Base-by-base conservation (phyloP, 805 yeast species). In the Blastobotrys muscicola region DNA sequence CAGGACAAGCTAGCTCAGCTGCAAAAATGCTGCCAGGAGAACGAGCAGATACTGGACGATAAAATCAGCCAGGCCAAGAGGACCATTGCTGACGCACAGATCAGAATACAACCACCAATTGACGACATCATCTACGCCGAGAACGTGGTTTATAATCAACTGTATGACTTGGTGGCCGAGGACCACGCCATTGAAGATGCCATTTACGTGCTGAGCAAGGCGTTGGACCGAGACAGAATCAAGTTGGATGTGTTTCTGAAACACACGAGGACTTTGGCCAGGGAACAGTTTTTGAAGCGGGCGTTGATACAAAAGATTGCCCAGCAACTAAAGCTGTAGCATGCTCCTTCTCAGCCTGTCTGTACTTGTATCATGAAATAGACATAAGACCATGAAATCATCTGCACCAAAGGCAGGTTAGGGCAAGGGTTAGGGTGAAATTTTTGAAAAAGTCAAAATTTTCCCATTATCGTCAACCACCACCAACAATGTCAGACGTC, bases 121-220 rank as follows among this genome's bases (percentile, higher is more conserved):
- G 77, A 71, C 43, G 67, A 69, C 8, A 50, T 70, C 2, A 62
- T 77, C 1, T 62, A 67, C 31, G 75, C 79, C 0, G 79, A 74
- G 43, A 72, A 77, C 1, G 64, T 67, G 0, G 78, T 72, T 1
- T 68, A 72, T 43, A 70, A 74, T 45, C 94, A 85, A 57, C 54
- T 82, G 10, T 80, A 82, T 55, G 73, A 73, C 14, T 64, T 81
- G 1, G 75, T 76, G 0, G 72, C 87, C 13, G 80, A 76, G 33
- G 84, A 82, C 42, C 70, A 72, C 47, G 84, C 94, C 1, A 71
- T 80, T n/a, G 73, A 74, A 29, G 95, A 89, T 56, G 68, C 89
- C 0, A 65, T 77, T 4, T 69, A 73, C 45, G 69, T 77, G 8
- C 65, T 87, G 8, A 73, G 75, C 4, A 75, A 78, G 14, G 71